A percentile compares a stretch with the other conserved stretches of the same genome.
These are phyloP conservation scores for Grammothele lineata DNA, from an alignment of 768 basidiomycete genomes.

Conservation along the genomic window DNA sequence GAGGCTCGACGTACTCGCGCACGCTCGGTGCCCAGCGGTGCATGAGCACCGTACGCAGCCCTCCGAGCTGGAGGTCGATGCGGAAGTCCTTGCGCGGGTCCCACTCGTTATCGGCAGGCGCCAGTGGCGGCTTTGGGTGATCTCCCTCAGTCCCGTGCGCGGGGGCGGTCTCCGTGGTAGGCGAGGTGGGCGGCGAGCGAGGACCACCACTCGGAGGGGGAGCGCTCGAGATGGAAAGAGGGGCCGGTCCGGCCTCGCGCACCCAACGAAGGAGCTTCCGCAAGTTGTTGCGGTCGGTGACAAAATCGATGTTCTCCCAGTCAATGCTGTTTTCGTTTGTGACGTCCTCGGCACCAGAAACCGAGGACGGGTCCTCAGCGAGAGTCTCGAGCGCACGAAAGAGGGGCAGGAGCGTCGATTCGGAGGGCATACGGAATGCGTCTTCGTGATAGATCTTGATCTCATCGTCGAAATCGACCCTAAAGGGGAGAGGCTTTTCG, in stretches of 20 bases:
- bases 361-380: not conserved
- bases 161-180: not conserved
- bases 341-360: not conserved
- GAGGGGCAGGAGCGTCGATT: slow-evolving; percentile 45
- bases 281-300: slow-evolving; percentile 65
- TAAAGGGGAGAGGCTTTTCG: slow-evolving; percentile 41
- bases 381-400: slow-evolving; percentile 51
- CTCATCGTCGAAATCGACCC: slow-evolving; percentile 51
- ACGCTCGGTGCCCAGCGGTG: slow-evolving; percentile 50
- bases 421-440: slow-evolving; percentile 36
- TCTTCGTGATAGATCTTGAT: slow-evolving; percentile 53
- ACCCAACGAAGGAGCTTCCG: slow-evolving; percentile 61
- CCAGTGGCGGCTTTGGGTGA: too few relatives aligned
- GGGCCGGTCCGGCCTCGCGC: slow-evolving; percentile 2
- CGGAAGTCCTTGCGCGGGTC: slow-evolving; percentile 42
- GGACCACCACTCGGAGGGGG: too few relatives aligned
- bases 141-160: not conserved
- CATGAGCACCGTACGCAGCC: slow-evolving; percentile 54
- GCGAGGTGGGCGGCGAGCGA: too few relatives aligned
- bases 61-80: slow-evolving; percentile 64
- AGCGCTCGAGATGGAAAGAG: too few relatives aligned
- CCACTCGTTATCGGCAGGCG: not conserved
- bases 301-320: slow-evolving; percentile 36
- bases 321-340: slow-evolving; percentile 25
- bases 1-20: slow-evolving; percentile 13